Percentiles rank a stretch among this genome's conserved stretches.
phyloP scores from a whole-genome alignment of 176 grass and related monocot genomes.

The Chloris gayana region DNA sequence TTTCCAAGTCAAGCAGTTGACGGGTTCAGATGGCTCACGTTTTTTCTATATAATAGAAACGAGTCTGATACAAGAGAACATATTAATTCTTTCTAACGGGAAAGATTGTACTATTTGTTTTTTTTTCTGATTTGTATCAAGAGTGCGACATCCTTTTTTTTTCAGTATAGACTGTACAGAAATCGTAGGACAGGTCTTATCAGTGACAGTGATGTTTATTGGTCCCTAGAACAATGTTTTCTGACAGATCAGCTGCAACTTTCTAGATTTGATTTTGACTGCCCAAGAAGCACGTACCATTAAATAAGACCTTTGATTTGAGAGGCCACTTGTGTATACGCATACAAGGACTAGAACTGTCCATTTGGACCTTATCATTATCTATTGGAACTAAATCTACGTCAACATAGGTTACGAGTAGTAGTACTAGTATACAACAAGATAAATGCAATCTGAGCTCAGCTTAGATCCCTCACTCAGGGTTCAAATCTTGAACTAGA shows the following conservation, averaged over 20 bases:
- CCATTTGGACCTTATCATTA: slow-evolving; percentile 7
- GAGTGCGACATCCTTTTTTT: background rate
- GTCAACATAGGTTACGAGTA: background rate
- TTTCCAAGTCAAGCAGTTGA: background rate
- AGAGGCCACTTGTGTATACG: slow-evolving; percentile 12
- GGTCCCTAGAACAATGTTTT: background rate
- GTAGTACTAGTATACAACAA: no score
- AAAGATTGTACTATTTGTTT: background rate
- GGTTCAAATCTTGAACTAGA: no score
- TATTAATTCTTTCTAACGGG: background rate
- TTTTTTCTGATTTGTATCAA: background rate
- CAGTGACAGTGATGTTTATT: background rate
- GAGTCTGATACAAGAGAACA: background rate
- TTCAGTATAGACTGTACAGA: background rate
- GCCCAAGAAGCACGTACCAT: background rate
- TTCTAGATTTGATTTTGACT: slow-evolving; percentile 16
- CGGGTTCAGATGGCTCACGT: background rate
- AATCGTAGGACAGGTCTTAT: no score
- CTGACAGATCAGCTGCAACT: slow-evolving; percentile 35
- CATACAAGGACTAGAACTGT: slow-evolving; percentile 2
- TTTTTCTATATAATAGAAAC: background rate
- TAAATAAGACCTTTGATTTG: slow-evolving; percentile 4
- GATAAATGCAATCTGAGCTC: no score
- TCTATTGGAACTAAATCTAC: background rate
- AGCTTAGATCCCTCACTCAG: no score